These are phyloP conservation scores for Pseudohalonectria lignicola DNA, from an alignment of 2,329 filamentous ascomycete species.

Conservation along the genomic window DNA sequence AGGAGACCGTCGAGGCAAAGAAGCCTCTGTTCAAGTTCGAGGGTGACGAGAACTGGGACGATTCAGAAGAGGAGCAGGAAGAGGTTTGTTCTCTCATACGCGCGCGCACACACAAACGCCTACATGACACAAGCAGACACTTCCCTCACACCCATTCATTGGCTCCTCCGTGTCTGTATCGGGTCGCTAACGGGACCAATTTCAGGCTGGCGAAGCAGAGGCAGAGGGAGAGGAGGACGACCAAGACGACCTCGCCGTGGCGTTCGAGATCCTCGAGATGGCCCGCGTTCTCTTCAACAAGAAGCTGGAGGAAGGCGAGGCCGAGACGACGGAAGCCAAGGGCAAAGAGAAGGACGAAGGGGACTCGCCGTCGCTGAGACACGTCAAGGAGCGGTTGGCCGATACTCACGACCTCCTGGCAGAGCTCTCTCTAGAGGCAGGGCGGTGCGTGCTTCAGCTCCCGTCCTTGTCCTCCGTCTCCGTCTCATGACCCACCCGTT, in stretches of 20 bases:
- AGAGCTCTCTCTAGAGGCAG: conserved; percentile 95
- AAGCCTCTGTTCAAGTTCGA: conserved; percentile 86
- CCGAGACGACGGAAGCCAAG: conserved; percentile 22
- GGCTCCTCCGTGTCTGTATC: too few species aligned
- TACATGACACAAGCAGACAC: too few species aligned
- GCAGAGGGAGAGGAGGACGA: conserved; percentile 42
- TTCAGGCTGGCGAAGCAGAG: conserved; percentile 15
- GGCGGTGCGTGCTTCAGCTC: conserved; percentile 41
- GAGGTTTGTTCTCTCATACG: conserved; percentile 15
- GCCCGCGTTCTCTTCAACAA: conserved; percentile 56
- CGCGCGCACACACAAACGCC: too few species aligned
- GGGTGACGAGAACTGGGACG: conserved; percentile 88
- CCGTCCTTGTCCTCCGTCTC: conserved; percentile 1
- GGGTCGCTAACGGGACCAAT: too few species aligned
- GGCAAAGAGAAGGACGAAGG: conserved; percentile 28
- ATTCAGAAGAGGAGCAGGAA: conserved; percentile 59
- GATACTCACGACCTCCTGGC: conserved; percentile 91
- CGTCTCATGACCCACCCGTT: too few species aligned
- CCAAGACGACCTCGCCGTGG: conserved; percentile 64
- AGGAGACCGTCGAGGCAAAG: conserved; percentile 30
- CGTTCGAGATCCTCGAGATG: conserved; percentile 77
- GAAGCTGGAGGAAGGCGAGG: conserved; percentile 31
- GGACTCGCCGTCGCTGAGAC: conserved; percentile 32
- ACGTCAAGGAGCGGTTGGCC: conserved; percentile 75
- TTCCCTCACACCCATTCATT: too few species aligned